Percentiles rank a stretch among this genome's conserved stretches.
Conservation (phyloP, 2,329 filamentous ascomycete genomes). For the Domatiomyces globalis region DNA sequence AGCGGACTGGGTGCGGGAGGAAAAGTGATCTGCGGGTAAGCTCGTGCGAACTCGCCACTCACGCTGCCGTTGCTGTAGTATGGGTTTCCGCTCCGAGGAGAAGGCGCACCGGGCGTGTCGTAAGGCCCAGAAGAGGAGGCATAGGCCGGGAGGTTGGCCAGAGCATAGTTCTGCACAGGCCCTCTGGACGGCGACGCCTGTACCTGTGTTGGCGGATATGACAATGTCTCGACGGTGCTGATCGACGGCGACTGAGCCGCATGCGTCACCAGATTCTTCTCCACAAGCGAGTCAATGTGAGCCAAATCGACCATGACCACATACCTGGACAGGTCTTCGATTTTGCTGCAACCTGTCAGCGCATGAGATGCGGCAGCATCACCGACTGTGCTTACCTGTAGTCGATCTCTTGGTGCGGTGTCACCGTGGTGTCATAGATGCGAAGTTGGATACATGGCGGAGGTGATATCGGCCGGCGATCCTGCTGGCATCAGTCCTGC, state of each 20-base stretch:
- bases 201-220: conserved; percentile 5
- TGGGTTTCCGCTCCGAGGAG: not conserved
- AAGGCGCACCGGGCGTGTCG: not conserved
- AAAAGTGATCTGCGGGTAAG: conserved; percentile 36
- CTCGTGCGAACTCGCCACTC: not conserved
- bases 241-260: conserved; percentile 10
- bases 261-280: conserved; percentile 56
- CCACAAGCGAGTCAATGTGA: conserved; percentile 44
- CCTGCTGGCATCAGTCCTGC: conserved; percentile 37
- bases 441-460: conserved; percentile 80
- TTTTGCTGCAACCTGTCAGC: conserved; percentile 38
- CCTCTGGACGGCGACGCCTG: not conserved
- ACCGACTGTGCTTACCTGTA: conserved; percentile 49
- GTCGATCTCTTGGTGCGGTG: conserved; percentile 67
- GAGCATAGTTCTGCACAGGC: not conserved
- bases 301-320: conserved; percentile 57
- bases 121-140: not conserved
- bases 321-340: conserved; percentile 50
- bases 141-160: not conserved
- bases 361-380: conserved; percentile 1
- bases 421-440: conserved; percentile 49
- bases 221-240: conserved; percentile 3
- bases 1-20: conserved; percentile 37
- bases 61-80: not conserved
- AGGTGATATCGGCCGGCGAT: conserved; percentile 87